Evolutionary conservation across 768 basidiomycete genomes (phyloP).

Genomic region (Mycena vulgaris): DNA sequence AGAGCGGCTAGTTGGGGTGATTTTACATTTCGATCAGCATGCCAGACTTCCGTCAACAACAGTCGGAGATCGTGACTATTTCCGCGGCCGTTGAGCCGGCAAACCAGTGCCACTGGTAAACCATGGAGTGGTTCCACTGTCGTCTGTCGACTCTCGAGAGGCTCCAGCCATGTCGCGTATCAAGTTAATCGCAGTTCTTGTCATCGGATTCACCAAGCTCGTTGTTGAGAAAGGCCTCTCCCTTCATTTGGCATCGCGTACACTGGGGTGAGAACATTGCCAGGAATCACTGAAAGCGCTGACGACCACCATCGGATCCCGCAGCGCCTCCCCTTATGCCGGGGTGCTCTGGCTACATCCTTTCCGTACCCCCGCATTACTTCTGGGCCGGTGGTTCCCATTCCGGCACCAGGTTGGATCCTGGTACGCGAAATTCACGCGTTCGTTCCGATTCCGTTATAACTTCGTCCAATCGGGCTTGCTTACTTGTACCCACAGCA

Average conservation of each 20-base stretch:
- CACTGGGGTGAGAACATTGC: neutral
- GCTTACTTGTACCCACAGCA: too few relatives aligned
- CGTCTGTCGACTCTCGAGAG: too few relatives aligned
- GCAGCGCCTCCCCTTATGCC: constrained; percentile 4
- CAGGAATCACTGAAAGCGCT: neutral
- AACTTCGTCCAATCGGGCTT: too few relatives aligned
- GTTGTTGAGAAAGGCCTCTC: constrained; percentile 12
- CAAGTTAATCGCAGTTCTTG: neutral
- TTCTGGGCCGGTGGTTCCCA: constrained; percentile 53
- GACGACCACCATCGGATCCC: neutral
- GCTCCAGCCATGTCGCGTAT: neutral
- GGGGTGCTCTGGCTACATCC: constrained; percentile 53
- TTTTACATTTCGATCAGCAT: too few relatives aligned
- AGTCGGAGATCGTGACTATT: too few relatives aligned
- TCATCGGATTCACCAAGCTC: constrained; percentile 12
- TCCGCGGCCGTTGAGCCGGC: neutral
- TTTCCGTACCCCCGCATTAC: constrained; percentile 44
- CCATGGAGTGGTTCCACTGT: too few relatives aligned
- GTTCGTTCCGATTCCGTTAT: constrained; percentile 48
- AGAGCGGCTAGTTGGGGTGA: too few relatives aligned
- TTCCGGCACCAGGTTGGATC: constrained; percentile 51
- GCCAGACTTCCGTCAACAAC: too few relatives aligned
- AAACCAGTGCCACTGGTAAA: too few relatives aligned
- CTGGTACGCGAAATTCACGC: constrained; percentile 51
- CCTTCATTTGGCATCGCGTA: neutral